Percentiles rank a stretch among this genome's conserved stretches.
Evolutionary conservation across 805 yeast genomes (phyloP).

Genomic region (Metschnikowia orientalis): DNA sequence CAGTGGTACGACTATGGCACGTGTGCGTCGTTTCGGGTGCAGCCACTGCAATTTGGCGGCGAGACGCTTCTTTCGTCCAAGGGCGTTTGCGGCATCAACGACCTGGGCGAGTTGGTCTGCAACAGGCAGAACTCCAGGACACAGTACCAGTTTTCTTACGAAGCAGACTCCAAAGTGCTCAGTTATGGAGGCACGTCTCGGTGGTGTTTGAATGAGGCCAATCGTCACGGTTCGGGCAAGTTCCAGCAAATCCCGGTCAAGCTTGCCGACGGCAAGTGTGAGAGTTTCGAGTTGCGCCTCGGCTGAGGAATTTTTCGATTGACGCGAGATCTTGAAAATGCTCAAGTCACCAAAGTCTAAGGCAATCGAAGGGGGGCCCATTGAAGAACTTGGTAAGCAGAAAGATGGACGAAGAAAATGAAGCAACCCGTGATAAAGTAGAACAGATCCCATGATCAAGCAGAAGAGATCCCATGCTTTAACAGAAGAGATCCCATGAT

Average conservation of each 20-base stretch:
- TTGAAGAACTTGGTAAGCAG: too few relatives aligned
- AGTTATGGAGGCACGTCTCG: constrained; percentile 57
- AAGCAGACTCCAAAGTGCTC: constrained; percentile 41
- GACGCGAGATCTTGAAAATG: too few relatives aligned
- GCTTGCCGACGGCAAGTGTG: constrained; percentile 31
- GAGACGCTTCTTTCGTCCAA: constrained; percentile 60
- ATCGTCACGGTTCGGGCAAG: constrained; percentile 22
- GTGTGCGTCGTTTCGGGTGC: constrained; percentile 70
- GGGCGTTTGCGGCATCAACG: constrained; percentile 60
- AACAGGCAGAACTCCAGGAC: constrained; percentile 11
- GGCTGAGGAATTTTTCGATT: too few relatives aligned
- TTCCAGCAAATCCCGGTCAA: constrained; percentile 46
- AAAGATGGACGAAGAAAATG: too few relatives aligned
- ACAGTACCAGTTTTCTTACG: constrained; percentile 55
- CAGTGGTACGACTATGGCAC: constrained; percentile 78
- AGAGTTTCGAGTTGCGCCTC: constrained; percentile 13
- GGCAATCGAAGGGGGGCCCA: too few relatives aligned
- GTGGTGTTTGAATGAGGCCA: constrained; percentile 56
- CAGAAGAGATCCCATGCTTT: too few relatives aligned
- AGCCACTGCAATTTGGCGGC: constrained; percentile 67
- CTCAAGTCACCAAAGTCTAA: too few relatives aligned
- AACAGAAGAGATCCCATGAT: too few relatives aligned
- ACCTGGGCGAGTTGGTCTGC: constrained; percentile 13
- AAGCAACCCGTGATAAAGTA: too few relatives aligned
- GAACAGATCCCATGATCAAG: too few relatives aligned